Evolutionary conservation across 345 rosid genomes (phyloP).

Genomic region (Populus nigra): DNA sequence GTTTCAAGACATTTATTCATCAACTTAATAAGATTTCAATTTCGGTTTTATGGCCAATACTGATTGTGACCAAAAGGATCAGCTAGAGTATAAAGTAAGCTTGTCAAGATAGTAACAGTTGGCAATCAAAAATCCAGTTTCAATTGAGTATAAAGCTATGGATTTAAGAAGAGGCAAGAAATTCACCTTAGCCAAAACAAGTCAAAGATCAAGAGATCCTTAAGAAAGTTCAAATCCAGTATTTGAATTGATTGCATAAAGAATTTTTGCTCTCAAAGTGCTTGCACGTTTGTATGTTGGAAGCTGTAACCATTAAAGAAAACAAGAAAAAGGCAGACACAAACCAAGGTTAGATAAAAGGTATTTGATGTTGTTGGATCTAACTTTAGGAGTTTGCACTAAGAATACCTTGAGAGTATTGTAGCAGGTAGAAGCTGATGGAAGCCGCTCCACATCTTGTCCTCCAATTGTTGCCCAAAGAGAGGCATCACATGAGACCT

Average conservation of each 20-base stretch:
- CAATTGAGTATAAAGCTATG: not conserved
- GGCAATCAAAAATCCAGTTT: not conserved
- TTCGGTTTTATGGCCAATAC: not conserved
- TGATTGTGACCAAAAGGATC: no score
- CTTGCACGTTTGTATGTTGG: slow-evolving; percentile 86
- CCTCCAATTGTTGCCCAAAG: slow-evolving; percentile 95
- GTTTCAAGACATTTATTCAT: not conserved
- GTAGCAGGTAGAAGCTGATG: slow-evolving; percentile 98
- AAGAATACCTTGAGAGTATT: slow-evolving; percentile 85
- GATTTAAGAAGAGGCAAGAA: not conserved
- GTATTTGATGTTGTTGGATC: not conserved
- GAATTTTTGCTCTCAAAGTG: slow-evolving; percentile 87
- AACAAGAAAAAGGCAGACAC: slow-evolving; percentile 11
- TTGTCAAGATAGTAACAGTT: not conserved
- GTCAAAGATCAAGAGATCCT: slow-evolving; percentile 16
- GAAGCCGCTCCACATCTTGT: slow-evolving; percentile 95
- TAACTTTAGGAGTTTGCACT: not conserved
- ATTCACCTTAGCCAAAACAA: slow-evolving; percentile 15
- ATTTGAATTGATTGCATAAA: slow-evolving; percentile 88
- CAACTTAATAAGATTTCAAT: slow-evolving; percentile 1
- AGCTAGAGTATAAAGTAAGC: no score
- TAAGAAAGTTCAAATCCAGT: slow-evolving; percentile 98
- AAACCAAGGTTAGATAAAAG: slow-evolving; percentile 2
- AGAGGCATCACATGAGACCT: slow-evolving; percentile 88
- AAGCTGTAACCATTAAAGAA: slow-evolving; percentile 59